Base-by-base conservation (phyloP, 495 filamentous ascomycete genomes). In the Podospora didyma region DNA sequence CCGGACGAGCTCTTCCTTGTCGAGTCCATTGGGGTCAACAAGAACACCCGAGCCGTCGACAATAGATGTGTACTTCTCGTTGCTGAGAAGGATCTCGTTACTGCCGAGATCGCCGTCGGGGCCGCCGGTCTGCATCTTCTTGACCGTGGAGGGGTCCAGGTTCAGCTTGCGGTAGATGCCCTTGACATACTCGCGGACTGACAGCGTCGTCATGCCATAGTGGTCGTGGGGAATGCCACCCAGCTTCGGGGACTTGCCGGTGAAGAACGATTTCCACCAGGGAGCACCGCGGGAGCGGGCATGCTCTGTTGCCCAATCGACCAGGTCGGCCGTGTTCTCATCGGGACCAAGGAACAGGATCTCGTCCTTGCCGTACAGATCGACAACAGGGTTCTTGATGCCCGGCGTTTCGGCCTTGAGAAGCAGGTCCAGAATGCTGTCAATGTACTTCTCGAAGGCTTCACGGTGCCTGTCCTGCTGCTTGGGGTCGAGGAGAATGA, bases 261-360 rank as follows among this genome's bases (percentile, higher is more conserved):
- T 98, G 79, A 98, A 97, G 84, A 98, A 98, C 0, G 95, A 97
- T 77, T 97, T 98, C 94, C 94, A 98, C 92, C 93, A 97, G 22
- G 90, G 89, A 22, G 95, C 95, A 51, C 92, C 92, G 59, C 94
- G 84, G 61, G 75, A 78, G 35, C 89, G 83, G 56, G 94, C 95
- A 70, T 98, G 94, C 70, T 92, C 89, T 3, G 94, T 98, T 24
- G 94, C 94, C 94, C 94, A 98, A 72, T 97, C 87, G 35, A 98
- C 94, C 47, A 98, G 80, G 64, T 96, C 91, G 31, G 94, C 94
- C 4, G 94, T 98, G 75, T 97, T 97, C 85, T 98, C 94, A 62
- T 98, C 94, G 2, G 94, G 94, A 21, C 94, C 94, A 91, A 98
- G 87, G 76, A 98, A 98, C 7, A 98, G 77, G 56, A 98, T 97